phyloP scores from a whole-genome alignment of 352 stramenopile species.

The Globisporangium megalacanthum region DNA sequence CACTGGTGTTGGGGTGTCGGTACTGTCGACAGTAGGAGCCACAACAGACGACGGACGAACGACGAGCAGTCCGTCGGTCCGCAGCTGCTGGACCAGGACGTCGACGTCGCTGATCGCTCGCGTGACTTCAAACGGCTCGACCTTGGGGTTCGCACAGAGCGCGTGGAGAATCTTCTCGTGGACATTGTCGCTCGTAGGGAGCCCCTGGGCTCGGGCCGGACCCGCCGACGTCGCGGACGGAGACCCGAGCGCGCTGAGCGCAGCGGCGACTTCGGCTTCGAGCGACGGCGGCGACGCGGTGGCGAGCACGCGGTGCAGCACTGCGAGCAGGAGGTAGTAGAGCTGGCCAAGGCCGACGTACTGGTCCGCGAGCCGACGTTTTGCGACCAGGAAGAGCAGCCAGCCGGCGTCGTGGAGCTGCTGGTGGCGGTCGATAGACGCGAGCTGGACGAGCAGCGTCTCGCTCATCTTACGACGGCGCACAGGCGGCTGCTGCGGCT shows the following conservation, averaged over 20 bases:
- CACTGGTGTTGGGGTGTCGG: background rate
- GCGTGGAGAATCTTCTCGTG: slow-evolving; percentile 31
- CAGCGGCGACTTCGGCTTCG: slow-evolving; percentile 73
- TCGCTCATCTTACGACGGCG: slow-evolving; percentile 15
- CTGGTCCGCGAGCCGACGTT: slow-evolving; percentile 29
- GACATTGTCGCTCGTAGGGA: slow-evolving; percentile 6
- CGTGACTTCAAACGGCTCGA: slow-evolving; percentile 37
- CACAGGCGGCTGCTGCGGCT: slow-evolving; percentile 1
- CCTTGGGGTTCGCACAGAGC: slow-evolving; percentile 43
- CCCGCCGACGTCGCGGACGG: background rate
- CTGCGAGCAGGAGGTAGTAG: slow-evolving; percentile 72
- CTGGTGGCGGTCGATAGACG: slow-evolving; percentile 14
- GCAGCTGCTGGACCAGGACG: slow-evolving; percentile 35
- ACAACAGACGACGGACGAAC: slow-evolving; percentile 3
- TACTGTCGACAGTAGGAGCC: background rate
- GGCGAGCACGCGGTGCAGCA: slow-evolving; percentile 61
- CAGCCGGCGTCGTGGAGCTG: slow-evolving; percentile 63
- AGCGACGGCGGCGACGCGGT: slow-evolving; percentile 38
- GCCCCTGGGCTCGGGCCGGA: background rate
- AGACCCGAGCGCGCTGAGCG: slow-evolving; percentile 62
- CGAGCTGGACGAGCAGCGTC: slow-evolving; percentile 7
- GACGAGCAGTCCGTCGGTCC: slow-evolving; percentile 18
- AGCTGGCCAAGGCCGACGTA: slow-evolving; percentile 63
- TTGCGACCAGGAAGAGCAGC: slow-evolving; percentile 68
- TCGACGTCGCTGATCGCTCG: slow-evolving; percentile 32